Base-by-base conservation (phyloP, 371 early-diverging fungal species). In the Phascolomyces articulosus region DNA sequence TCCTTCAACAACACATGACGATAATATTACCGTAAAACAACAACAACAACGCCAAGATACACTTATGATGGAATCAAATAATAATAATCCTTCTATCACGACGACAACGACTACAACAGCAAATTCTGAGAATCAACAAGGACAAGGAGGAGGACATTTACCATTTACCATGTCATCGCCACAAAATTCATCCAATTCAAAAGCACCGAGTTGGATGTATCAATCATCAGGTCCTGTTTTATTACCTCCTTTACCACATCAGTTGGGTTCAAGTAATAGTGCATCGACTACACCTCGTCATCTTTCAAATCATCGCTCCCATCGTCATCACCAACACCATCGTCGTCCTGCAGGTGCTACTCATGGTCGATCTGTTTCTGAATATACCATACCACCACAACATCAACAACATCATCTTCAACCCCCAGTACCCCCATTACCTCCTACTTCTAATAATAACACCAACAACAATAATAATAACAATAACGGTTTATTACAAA, bases 131-230 rank as follows among this genome's bases (percentile, higher is more conserved):
- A 10, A 2, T 26, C 55, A 41, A 31, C 58, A 58, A 31, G 31
- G n/a, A 40, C 58, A 38, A 31, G 40, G 24, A 44, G 29, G 31
- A 8, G 47, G 27, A 11, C 60, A 60, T 10, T 24, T 51, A n/a
- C 51, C 51, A n/a, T 51, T 51, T 51, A 51, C 24, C 51, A 51
- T 24, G 51, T 38, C 58, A 3, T 41, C 29, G 11, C 6, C 34
- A 6, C 58, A 38, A n/a, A 31, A 29, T 29, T 55, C 28, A 28
- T 31, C 26, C 3, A 44, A 47, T 18, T 20, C 29, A 13, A 62
- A 58, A 26, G 29, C 60, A 21, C 60, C 65, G 2, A 65, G 65
- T 40, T 65, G 65, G 65, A 28, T 54, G 23, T 23, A 53, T 24
- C 62, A 47, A 20, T 20, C 55, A 24, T n/a, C 28, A 28, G 41